Percentiles rank a stretch among this genome's conserved stretches.
Evolutionary conservation across 2,329 filamentous ascomycete species (phyloP).

Genomic region (Cyphellophora attinorum): DNA sequence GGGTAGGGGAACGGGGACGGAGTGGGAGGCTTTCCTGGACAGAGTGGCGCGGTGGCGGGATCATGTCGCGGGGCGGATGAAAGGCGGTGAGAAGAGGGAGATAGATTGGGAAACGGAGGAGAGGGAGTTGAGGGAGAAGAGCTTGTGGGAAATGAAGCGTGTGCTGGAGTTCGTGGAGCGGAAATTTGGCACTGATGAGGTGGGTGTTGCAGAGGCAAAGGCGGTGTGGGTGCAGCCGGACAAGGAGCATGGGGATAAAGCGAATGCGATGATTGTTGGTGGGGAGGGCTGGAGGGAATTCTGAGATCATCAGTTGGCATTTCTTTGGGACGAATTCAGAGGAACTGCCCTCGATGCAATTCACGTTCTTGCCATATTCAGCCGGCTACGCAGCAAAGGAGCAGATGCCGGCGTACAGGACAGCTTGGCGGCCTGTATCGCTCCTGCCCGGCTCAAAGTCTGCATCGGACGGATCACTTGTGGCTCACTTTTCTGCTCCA

Average conservation of each 20-base stretch:
- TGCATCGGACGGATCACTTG: too few relatives aligned
- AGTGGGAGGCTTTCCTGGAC: slow-evolving; percentile 22
- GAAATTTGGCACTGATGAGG: slow-evolving; percentile 34
- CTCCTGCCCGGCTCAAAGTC: too few relatives aligned
- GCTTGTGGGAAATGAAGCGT: slow-evolving; percentile 19
- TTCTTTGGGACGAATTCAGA: too few relatives aligned
- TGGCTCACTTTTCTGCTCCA: too few relatives aligned
- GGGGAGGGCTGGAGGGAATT: slow-evolving; percentile 37
- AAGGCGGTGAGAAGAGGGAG: slow-evolving; percentile 18
- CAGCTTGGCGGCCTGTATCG: too few relatives aligned
- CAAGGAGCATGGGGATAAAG: slow-evolving; percentile 31
- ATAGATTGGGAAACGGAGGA: slow-evolving; percentile 20
- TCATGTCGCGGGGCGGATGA: not conserved
- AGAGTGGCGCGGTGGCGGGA: slow-evolving; percentile 27
- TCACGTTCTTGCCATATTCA: too few relatives aligned
- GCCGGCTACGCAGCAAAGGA: too few relatives aligned
- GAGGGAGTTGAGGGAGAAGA: slow-evolving; percentile 1
- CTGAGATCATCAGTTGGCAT: too few relatives aligned
- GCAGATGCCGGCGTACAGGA: too few relatives aligned
- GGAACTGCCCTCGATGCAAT: too few relatives aligned
- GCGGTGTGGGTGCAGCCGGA: slow-evolving; percentile 32
- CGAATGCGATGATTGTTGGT: slow-evolving; percentile 33
- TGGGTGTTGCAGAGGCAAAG: slow-evolving; percentile 37
- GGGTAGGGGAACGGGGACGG: slow-evolving; percentile 12
- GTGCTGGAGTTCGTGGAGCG: slow-evolving; percentile 34